Percentiles rank a stretch among this genome's conserved stretches.
Conservation (phyloP, 2,329 filamentous ascomycete genomes). For the Ophiobolus disseminans region DNA sequence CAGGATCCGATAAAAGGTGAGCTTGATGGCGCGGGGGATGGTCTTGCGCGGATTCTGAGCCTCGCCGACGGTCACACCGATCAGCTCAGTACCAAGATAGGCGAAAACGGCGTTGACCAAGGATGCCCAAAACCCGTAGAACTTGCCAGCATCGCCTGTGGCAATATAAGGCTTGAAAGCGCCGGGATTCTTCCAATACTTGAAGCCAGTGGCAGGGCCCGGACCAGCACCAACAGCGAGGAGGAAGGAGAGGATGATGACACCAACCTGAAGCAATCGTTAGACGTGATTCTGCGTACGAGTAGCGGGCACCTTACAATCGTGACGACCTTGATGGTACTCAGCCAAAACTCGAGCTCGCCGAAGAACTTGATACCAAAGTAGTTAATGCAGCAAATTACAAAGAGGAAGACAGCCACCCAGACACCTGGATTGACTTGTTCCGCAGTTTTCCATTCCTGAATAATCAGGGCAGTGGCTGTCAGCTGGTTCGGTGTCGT, state of each 20-base stretch:
- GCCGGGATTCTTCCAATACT: conserved; percentile 55
- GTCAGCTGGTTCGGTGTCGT: conserved; percentile 85
- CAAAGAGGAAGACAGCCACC: conserved; percentile 66
- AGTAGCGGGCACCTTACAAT: conserved; percentile 34
- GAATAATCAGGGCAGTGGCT: conserved; percentile 78
- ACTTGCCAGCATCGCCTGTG: conserved; percentile 46
- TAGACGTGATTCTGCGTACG: neutral
- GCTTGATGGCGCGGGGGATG: conserved; percentile 77
- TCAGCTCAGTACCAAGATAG: conserved; percentile 74
- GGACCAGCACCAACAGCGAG: conserved; percentile 54
- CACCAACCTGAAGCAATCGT: conserved; percentile 38
- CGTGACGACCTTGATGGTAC: conserved; percentile 55
- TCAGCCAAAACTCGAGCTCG: conserved; percentile 59
- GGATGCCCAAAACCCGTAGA: conserved; percentile 66
- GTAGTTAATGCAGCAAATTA: conserved; percentile 55
- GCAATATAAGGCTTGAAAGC: conserved; percentile 53
- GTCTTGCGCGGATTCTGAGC: conserved; percentile 80
- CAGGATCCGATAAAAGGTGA: conserved; percentile 82
- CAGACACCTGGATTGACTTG: conserved; percentile 79
- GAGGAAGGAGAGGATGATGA: conserved; percentile 55
- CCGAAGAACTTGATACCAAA: conserved; percentile 65
- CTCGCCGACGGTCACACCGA: conserved; percentile 80
- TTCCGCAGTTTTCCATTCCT: conserved; percentile 73
- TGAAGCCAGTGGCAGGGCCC: conserved; percentile 52
- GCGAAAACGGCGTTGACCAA: conserved; percentile 81